Evolutionary conservation across 2,329 filamentous ascomycete species (phyloP).

Genomic region (Leptographium lundbergii): DNA sequence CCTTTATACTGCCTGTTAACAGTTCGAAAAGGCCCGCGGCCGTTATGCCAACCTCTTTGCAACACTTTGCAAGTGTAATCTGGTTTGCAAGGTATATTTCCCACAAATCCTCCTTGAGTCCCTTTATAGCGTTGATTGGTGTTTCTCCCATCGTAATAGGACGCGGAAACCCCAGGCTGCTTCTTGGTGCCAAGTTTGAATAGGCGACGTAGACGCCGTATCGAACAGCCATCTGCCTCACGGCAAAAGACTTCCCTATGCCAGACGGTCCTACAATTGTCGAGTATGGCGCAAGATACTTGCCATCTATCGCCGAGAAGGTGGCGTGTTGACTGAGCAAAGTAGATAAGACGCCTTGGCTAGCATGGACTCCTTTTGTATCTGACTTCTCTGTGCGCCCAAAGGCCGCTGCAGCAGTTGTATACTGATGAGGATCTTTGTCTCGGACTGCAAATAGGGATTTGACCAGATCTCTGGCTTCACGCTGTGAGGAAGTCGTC

Average conservation of each 20-base stretch:
- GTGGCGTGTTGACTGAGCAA: background rate
- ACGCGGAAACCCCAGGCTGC: background rate
- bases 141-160: background rate
- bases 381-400: background rate
- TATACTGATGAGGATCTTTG: background rate
- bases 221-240: conserved; percentile 1
- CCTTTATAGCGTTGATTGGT: background rate
- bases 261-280: conserved; percentile 3
- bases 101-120: background rate
- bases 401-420: background rate
- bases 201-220: background rate
- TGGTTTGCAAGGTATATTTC: background rate
- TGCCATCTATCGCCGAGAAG: background rate
- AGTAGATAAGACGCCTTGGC: background rate
- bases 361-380: background rate
- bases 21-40: background rate
- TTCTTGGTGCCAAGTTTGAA: background rate
- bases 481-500: background rate
- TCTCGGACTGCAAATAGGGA: background rate
- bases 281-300: conserved; percentile 1
- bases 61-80: background rate
- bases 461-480: background rate
- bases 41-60: background rate
- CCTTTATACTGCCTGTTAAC: background rate
- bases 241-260: conserved; percentile 1